Evolutionary conservation across 306 rosid genomes (phyloP), one percentile per base, ranked within the genome.

Genomic region (Corylus avellana): DNA sequence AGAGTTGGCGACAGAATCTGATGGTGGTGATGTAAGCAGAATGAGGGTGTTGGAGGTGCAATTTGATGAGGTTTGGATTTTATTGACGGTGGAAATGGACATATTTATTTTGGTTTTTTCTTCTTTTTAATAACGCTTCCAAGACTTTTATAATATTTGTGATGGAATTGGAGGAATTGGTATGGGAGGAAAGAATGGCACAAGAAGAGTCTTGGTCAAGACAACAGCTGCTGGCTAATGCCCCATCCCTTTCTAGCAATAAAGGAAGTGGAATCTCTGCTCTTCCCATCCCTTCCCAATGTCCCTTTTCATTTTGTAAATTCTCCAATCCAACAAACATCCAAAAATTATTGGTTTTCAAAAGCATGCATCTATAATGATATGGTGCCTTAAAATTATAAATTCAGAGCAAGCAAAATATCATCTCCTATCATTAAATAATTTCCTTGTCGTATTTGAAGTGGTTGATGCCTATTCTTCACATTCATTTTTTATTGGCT

Each of bases 181-280:
- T 85, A 87, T 86, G 88, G 89, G 84, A 80, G 79, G 73, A 86
- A 85, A 85, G 89, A 78, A 81, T 74, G 88, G 86, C 86, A 84
- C 76, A 73, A 83, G 69, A 73, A 83, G 69, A 79, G 88, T 82
- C 84, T 85, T 82, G 91, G 96, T 89, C 96, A 90, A 91, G 85
- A 91, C 72, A 78, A 80, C 90, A 87, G 88, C 77, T 86, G 86
- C 87, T 87, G 86, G 78, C 85, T 78, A 77, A 79, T 86, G 91
- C 85, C 92, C 92, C 91, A 84, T 87, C 91, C 90, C 83, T 86
- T 89, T 88, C 91, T 86, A 77, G 86, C 87, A 88, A 84, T 84
- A 79, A 85, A 90, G 85, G 85, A 86, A 75, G 77, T 85, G 93
- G 95, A 89, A 92, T 92, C 95, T 89, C 91, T 92, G 92, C 91